Evolutionary conservation across 441 rosid genomes (phyloP), one percentile per base, ranked within the genome.

Genomic region (Aquilaria agallochum): DNA sequence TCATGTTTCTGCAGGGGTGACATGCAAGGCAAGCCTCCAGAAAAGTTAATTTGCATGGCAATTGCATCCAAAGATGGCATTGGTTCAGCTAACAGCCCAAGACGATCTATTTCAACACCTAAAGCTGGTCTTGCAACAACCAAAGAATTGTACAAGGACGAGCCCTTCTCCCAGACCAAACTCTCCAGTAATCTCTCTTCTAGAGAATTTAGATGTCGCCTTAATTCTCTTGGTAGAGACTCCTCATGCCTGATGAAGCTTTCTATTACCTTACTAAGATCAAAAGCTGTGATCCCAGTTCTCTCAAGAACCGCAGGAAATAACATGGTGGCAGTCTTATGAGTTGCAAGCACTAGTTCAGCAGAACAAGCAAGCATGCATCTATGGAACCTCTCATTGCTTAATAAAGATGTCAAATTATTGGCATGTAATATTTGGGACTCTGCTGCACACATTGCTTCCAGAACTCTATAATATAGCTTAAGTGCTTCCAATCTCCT

Each of bases 281-380:
- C 98, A 84, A 95, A 95, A 60, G 98, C 95, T 66, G 98, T 92
- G 66, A 95, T 92, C 54, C 99, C 99, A 69, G 97, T 95, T 78
- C 88, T 79, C 74, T 95, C 97, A 66, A 95, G 72, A 76, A 95
- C 99, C 20, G 97, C 95, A 44, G 99, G 99, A 65, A 92, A 95
- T 78, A 92, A 63, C 99, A 92, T 92, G 20, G 97, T 90, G 46
- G 86, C 83, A 50, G 95, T 90, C 78, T 90, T 95, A 73, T 90
- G 96, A 5, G 98, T 90, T 27, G 99, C 96, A 53, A 95, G 76
- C 66, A 95, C 98, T 55, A 95, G 74, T 74, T 95, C 99, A 60
- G 99, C 96, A 12, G 99, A 90, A 70, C 99, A 95, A 27, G 99
- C 96, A 59, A 95, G 95, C 98, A 92, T 92, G 65, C 99, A 95